Conservation (phyloP, 2,329 filamentous ascomycete genomes). For the Aspergillus fischeri region DNA sequence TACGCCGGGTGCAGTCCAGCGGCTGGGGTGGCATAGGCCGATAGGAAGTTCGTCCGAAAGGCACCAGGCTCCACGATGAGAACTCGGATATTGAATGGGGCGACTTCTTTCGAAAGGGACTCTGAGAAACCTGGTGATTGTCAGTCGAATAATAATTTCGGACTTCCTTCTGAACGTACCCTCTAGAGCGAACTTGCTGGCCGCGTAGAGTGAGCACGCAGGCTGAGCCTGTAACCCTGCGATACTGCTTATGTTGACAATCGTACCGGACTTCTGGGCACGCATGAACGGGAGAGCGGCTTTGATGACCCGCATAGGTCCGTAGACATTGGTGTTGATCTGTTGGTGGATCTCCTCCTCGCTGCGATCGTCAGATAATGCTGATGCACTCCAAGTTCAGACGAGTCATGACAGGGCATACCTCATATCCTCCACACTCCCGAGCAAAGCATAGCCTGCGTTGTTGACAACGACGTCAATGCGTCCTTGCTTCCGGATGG, state of each 20-base stretch:
- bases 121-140: conserved; percentile 27
- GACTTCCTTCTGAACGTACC: conserved; percentile 6
- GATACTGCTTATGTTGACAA: conserved; percentile 48
- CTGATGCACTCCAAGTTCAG: no score
- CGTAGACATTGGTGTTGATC: conserved; percentile 41
- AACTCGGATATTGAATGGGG: conserved; percentile 33
- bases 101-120: conserved; percentile 34
- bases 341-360: conserved; percentile 15
- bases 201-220: conserved; percentile 34
- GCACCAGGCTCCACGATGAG: conserved; percentile 43
- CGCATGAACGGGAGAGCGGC: conserved; percentile 39
- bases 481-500: conserved; percentile 3
- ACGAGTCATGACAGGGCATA: background rate
- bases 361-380: conserved; percentile 1
- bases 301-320: conserved; percentile 36
- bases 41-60: conserved; percentile 42
- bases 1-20: conserved; percentile 25
- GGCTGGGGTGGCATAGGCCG: conserved; percentile 40
- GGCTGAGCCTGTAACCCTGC: conserved; percentile 42
- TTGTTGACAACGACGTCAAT: conserved; percentile 14
- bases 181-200: conserved; percentile 43
- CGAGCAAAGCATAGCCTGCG: conserved; percentile 17
- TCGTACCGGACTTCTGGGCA: conserved; percentile 25
- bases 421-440: conserved; percentile 19
- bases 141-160: background rate